A percentile compares a stretch with the other conserved stretches of the same genome.
phyloP scores from a whole-genome alignment of 352 stramenopile genomes.

The Phytophthora crassamura region DNA sequence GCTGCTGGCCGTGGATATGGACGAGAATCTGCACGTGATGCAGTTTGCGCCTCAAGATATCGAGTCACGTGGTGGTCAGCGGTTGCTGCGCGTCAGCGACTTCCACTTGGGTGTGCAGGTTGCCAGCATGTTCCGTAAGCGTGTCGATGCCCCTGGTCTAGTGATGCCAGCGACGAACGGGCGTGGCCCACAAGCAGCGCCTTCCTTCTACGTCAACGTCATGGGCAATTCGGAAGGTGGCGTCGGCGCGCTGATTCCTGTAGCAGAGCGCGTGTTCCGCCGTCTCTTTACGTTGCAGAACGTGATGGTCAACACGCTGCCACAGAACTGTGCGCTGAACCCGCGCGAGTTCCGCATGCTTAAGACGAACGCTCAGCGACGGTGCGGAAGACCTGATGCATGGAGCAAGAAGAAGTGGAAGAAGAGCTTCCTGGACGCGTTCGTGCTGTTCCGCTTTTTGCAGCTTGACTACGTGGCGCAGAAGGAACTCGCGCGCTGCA shows the following conservation, averaged over 20 bases:
- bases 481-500: slow-evolving; percentile 88
- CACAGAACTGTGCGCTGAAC: slow-evolving; percentile 87
- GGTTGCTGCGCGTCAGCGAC: slow-evolving; percentile 78
- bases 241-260: slow-evolving; percentile 75
- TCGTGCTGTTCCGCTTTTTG: slow-evolving; percentile 84
- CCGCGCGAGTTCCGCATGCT: slow-evolving; percentile 85
- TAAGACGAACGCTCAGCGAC: slow-evolving; percentile 69
- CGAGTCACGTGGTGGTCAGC: slow-evolving; percentile 83
- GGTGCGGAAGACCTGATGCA: slow-evolving; percentile 70
- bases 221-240: slow-evolving; percentile 84
- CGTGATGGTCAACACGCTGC: slow-evolving; percentile 90
- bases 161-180: slow-evolving; percentile 23
- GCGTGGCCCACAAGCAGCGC: slow-evolving; percentile 8
- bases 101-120: slow-evolving; percentile 87
- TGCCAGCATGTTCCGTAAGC: slow-evolving; percentile 82
- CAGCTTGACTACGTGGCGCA: slow-evolving; percentile 88
- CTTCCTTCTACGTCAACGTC: slow-evolving; percentile 72
- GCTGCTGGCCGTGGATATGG: slow-evolving; percentile 79
- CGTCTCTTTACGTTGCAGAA: slow-evolving; percentile 90
- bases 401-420: slow-evolving; percentile 92
- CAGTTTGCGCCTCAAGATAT: slow-evolving; percentile 89
- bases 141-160: slow-evolving; percentile 34
- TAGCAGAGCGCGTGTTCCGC: slow-evolving; percentile 83
- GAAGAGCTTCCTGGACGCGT: slow-evolving; percentile 86
- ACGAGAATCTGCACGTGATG: slow-evolving; percentile 89